Base-by-base conservation (phyloP, 2,329 filamentous ascomycete genomes). In the Scytalidium sp. region DNA sequence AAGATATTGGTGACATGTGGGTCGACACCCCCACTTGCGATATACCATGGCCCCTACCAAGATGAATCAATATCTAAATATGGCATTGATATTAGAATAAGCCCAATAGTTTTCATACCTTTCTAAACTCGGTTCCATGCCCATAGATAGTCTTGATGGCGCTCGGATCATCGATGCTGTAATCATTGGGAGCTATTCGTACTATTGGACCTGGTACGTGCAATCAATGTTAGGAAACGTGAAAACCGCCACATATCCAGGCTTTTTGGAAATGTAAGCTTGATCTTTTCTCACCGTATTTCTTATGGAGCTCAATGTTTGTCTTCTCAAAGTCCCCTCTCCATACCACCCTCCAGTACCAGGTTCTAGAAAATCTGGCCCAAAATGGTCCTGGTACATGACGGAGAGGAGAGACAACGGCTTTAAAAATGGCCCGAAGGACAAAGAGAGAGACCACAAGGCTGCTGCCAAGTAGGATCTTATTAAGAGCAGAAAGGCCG, bases 181-280 rank as follows among this genome's bases (percentile, higher is more conserved):
- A 77, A 6, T 75, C 68, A 17, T 75, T 69, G 0, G 74, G 75
- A 0, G 70, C 72, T 47, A 77, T 68, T 0, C 75, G 71, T 1
- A 78, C 67, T n/a, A 79, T 60, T 0, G 65, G 52, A 0, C 69
- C 68, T 58, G n/a, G 10, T n/a, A 46, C 13, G 13, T 15, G 32
- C 7, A n/a, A 36, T 10, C 13, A 7, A 15, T 5, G 32, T 36
- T 36, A 36, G 32, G 5, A 8, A 5, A 5, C 32, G 17, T 36
- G 5, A n/a, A 9, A 13, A 19, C 23, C 10, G 19, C n/a, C 13
- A 20, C 8, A 20, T 3, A 39, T 20, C 5, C 32, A 9, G 22
- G 9, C 15, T 10, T 25, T 3, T 19, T 6, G n/a, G 15, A 5
- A 15, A n/a, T 7, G 17, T 9, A 15, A 36, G 5, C 13, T 15